phyloP scores from a whole-genome alignment of 352 stramenopile species.

The Globisporangium echinulatum region DNA sequence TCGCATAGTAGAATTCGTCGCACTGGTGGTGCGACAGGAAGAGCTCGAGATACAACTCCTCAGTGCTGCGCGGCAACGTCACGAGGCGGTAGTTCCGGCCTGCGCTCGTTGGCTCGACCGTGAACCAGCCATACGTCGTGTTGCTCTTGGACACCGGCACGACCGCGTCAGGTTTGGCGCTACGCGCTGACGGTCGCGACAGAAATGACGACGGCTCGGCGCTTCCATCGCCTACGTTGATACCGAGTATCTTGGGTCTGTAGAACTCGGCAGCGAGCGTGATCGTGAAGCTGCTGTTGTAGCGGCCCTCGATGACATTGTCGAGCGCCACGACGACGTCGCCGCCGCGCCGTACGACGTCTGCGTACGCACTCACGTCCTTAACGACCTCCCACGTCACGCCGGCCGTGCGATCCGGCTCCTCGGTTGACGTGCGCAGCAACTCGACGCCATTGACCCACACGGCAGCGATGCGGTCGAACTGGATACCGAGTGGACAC shows the following conservation, averaged over 20 bases:
- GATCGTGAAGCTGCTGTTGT: slow-evolving; percentile 65
- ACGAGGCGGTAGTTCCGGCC: slow-evolving; percentile 36
- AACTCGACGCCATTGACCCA: slow-evolving; percentile 71
- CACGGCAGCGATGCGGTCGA: slow-evolving; percentile 63
- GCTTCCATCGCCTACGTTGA: neutral
- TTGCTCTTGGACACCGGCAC: slow-evolving; percentile 36
- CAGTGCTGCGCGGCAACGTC: slow-evolving; percentile 47
- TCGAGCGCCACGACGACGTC: slow-evolving; percentile 54
- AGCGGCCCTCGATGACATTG: slow-evolving; percentile 52
- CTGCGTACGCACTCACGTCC: slow-evolving; percentile 55
- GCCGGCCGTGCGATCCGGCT: slow-evolving; percentile 35
- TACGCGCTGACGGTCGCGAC: neutral
- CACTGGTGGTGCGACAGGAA: slow-evolving; percentile 71
- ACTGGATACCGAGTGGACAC: slow-evolving; percentile 46
- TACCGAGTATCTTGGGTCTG: slow-evolving; percentile 15
- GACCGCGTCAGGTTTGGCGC: slow-evolving; percentile 29
- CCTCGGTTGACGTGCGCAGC: slow-evolving; percentile 66
- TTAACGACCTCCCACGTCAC: slow-evolving; percentile 60
- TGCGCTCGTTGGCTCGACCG: slow-evolving; percentile 34
- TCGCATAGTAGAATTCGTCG: slow-evolving; percentile 75
- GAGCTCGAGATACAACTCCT: slow-evolving; percentile 61
- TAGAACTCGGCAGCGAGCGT: slow-evolving; percentile 55
- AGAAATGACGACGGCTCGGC: slow-evolving; percentile 3
- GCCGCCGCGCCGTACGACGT: slow-evolving; percentile 38
- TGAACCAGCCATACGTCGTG: slow-evolving; percentile 60